Evolutionary conservation across 495 filamentous ascomycete species (phyloP).

Genomic region (Staphylotrichum longicolle): DNA sequence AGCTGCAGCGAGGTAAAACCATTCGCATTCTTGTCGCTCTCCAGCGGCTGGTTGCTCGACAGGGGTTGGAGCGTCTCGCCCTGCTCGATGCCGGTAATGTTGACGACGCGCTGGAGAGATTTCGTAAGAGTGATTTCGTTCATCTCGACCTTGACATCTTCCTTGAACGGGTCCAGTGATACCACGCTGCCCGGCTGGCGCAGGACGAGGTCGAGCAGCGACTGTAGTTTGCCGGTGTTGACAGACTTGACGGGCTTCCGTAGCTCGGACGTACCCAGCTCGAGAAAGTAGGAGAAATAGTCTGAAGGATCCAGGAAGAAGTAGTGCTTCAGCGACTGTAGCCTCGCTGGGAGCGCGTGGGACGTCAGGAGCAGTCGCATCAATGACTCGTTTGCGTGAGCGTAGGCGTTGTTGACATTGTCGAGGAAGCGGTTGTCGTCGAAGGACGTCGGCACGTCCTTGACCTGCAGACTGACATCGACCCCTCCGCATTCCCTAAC

Average conservation of each 20-base stretch:
- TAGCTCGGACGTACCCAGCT: conserved; percentile 82
- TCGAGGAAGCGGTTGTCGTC: conserved; percentile 88
- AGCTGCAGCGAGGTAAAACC: conserved; percentile 91
- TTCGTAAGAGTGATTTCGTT: conserved; percentile 90
- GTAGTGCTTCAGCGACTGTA: conserved; percentile 93
- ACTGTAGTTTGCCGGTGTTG: conserved; percentile 90
- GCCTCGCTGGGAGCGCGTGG: conserved; percentile 79
- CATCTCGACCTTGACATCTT: conserved; percentile 96
- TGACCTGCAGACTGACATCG: conserved; percentile 83
- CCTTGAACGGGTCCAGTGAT: conserved; percentile 92
- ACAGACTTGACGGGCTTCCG: conserved; percentile 82
- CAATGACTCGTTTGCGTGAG: conserved; percentile 91
- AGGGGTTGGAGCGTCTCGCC: conserved; percentile 63
- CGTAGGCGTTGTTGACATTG: conserved; percentile 92
- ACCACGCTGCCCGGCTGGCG: conserved; percentile 94
- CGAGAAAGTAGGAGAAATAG: conserved; percentile 96
- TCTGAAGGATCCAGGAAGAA: conserved; percentile 98
- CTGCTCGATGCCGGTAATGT: conserved; percentile 88
- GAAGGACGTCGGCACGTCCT: conserved; percentile 85
- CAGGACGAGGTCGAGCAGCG: conserved; percentile 87
- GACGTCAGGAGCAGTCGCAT: conserved; percentile 88
- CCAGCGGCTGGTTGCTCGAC: conserved; percentile 49
- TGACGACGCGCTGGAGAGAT: conserved; percentile 93
- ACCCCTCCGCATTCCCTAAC: conserved; percentile 96
- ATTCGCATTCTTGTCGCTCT: conserved; percentile 79